phyloP scores from a whole-genome alignment of 2,329 filamentous ascomycete species.

The Sporothrix dimorphospora region DNA sequence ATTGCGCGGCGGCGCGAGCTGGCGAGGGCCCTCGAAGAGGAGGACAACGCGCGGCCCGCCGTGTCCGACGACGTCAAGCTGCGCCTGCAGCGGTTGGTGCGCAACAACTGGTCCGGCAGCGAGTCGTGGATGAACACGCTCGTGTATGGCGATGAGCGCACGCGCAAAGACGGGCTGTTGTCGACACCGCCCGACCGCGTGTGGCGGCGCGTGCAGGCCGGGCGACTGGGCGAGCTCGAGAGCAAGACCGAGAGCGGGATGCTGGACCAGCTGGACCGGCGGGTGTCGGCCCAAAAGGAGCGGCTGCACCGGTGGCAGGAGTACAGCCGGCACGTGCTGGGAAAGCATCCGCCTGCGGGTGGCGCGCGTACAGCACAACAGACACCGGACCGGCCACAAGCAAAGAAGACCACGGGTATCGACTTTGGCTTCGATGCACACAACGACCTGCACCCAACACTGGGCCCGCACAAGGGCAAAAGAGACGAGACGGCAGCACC shows the following conservation, averaged over 20 bases:
- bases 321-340: constrained; percentile 59
- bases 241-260: constrained; percentile 53
- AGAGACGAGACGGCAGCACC: neutral
- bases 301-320: constrained; percentile 74
- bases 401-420: constrained; percentile 46
- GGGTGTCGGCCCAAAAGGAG: constrained; percentile 67
- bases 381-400: constrained; percentile 35
- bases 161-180: constrained; percentile 64
- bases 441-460: constrained; percentile 49
- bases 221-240: constrained; percentile 60
- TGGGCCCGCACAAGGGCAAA: constrained; percentile 37
- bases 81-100: constrained; percentile 62
- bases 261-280: constrained; percentile 70
- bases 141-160: constrained; percentile 63
- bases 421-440: constrained; percentile 60
- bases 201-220: constrained; percentile 68
- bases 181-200: constrained; percentile 69
- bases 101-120: constrained; percentile 78
- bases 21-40: constrained; percentile 41
- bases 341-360: constrained; percentile 31
- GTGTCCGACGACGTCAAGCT: constrained; percentile 49
- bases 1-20: constrained; percentile 59
- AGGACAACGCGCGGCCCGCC: constrained; percentile 14
- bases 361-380: constrained; percentile 20
- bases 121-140: constrained; percentile 74